Evolutionary conservation across 2,329 filamentous ascomycete genomes (phyloP).

Genomic region (Tolypocladium amazonense): DNA sequence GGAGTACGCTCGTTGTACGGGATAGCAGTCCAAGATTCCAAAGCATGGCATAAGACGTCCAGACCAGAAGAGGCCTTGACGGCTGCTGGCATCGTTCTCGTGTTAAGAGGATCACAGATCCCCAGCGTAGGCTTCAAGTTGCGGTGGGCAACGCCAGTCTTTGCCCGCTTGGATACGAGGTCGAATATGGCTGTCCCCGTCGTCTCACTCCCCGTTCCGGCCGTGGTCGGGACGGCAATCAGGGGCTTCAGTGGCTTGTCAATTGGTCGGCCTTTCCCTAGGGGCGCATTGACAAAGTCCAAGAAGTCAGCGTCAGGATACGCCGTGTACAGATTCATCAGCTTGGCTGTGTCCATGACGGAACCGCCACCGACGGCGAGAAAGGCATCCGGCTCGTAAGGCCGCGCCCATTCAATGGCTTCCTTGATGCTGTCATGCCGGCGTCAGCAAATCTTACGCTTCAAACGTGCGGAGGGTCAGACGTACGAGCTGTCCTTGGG

Average conservation of each 20-base stretch:
- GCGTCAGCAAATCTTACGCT: neutral
- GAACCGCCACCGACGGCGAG: constrained; percentile 83
- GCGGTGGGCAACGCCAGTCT: constrained; percentile 91
- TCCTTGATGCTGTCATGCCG: constrained; percentile 57
- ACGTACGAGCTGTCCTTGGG: constrained; percentile 86
- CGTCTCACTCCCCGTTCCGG: constrained; percentile 83
- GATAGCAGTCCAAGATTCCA: constrained; percentile 97
- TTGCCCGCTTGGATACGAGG: constrained; percentile 76
- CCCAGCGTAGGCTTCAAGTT: constrained; percentile 93
- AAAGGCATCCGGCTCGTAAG: constrained; percentile 76
- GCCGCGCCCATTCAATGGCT: constrained; percentile 78
- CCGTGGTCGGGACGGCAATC: constrained; percentile 76
- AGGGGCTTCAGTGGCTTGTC: constrained; percentile 60
- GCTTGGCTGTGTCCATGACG: constrained; percentile 95
- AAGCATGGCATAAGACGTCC: constrained; percentile 87
- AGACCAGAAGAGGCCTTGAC: constrained; percentile 88
- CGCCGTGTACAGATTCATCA: constrained; percentile 93
- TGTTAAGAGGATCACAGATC: constrained; percentile 80
- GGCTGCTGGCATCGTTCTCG: constrained; percentile 86
- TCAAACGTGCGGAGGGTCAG: neutral
- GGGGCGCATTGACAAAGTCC: constrained; percentile 93
- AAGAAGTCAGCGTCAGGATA: constrained; percentile 91
- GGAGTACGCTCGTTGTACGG: constrained; percentile 82
- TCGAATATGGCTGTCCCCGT: constrained; percentile 98
- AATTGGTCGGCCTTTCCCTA: constrained; percentile 77